Base-by-base conservation (phyloP, 1,139 yeast genomes). In the Wickerhamomyces sp. region DNA sequence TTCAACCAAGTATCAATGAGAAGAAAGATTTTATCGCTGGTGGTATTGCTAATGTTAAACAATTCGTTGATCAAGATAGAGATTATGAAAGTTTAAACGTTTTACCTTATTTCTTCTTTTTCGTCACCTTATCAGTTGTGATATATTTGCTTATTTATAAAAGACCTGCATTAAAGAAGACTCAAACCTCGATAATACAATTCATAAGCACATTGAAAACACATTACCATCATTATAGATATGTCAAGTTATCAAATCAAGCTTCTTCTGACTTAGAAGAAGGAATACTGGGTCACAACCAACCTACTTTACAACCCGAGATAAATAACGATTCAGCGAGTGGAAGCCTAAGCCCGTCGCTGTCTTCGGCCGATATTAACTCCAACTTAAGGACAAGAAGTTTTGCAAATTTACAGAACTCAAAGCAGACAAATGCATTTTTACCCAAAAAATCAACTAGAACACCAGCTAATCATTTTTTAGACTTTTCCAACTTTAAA, bases 1-100 rank as follows among this genome's bases (percentile, higher is more conserved):
- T 78, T 28, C 60, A 59, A 33, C 83, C 84, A 3, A 76, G 81
- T 53, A 64, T 65, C 9, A 64, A 72, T 10, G 69, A 75, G 25
- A 20, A 44, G 18, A 52, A 49, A 35, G 22, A 17, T 3, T 54
- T 54, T 39, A 48, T 52, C 9, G 10, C 40, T 2, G 58, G 58
- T 31, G 54, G 48, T 1, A 43, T 49, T 9, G 16, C 25, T 6
- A 15, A 31, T 27, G 31, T 32, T 16, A 17, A 35, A 21, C 28
- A 37, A 30, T 19, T 30, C 12, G 18, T 38, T 18, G 14, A 36
- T 24, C 24, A 31, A n/a, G 36, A 35, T 20, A 33, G 35, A 17
- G 46, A 42, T 19, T 33, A 37, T 24, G 45, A 43, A n/a, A 29
- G 15, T 24, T 37, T 36, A 5, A 24, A 31, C 9, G 18, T 31